A percentile compares a stretch with the other conserved stretches of the same genome.
These are phyloP conservation scores for Litsea cubeba DNA, from an alignment of 164 flowering plant species.

Conservation along the genomic window DNA sequence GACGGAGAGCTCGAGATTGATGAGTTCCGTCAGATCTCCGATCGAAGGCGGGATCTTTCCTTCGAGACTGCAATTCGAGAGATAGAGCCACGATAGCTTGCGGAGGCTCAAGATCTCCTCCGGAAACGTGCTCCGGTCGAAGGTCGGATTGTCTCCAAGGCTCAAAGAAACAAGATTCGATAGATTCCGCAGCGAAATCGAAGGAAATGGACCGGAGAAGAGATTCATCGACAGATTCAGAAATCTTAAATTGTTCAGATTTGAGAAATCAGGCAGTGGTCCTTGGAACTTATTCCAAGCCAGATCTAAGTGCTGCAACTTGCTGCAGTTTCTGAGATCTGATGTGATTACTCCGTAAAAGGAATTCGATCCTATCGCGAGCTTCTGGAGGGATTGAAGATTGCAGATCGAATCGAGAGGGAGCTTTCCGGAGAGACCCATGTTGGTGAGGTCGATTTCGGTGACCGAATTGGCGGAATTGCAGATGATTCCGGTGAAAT, in stretches of 20 bases:
- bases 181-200: constrained; percentile 43
- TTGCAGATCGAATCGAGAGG: constrained; percentile 49
- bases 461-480: constrained; percentile 27
- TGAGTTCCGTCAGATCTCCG: constrained; percentile 51
- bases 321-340: constrained; percentile 38
- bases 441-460: constrained; percentile 34
- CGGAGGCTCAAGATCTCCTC: constrained; percentile 38
- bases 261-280: constrained; percentile 44
- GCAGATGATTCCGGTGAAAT: constrained; percentile 60
- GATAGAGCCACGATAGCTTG: constrained; percentile 54
- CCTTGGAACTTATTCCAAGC: constrained; percentile 44
- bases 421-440: constrained; percentile 30
- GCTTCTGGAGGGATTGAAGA: constrained; percentile 36
- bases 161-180: constrained; percentile 32
- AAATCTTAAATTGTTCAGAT: constrained; percentile 22
- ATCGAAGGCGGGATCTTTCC: constrained; percentile 61
- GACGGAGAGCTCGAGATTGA: constrained; percentile 46
- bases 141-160: constrained; percentile 55
- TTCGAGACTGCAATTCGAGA: constrained; percentile 51
- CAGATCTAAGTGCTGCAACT: constrained; percentile 45
- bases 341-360: constrained; percentile 35
- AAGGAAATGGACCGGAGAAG: constrained; percentile 64
- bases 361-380: constrained; percentile 39
- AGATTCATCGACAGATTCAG: constrained; percentile 43
- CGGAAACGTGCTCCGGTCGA: constrained; percentile 45